phyloP scores from a whole-genome alignment of 2,329 filamentous ascomycete species.

The Diplodia intermedia region DNA sequence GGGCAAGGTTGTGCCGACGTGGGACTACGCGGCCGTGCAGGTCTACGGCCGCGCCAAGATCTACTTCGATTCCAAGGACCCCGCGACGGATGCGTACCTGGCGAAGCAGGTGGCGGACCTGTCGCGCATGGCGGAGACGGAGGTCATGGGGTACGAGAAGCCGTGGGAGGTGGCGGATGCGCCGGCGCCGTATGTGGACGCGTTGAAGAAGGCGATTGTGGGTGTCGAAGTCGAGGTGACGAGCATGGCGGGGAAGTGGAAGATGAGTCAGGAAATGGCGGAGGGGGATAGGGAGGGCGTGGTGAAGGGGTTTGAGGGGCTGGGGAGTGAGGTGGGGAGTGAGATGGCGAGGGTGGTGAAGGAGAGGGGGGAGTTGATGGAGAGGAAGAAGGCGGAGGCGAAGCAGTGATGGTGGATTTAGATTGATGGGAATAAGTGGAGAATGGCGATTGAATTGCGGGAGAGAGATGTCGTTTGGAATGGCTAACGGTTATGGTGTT shows the following conservation, averaged over 20 bases:
- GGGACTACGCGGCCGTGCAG: conserved; percentile 73
- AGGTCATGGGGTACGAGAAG: conserved; percentile 62
- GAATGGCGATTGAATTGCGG: no score
- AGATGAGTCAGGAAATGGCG: conserved; percentile 35
- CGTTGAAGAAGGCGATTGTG: conserved; percentile 66
- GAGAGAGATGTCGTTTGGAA: background rate
- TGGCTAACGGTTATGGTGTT: background rate
- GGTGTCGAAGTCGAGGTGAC: conserved; percentile 48
- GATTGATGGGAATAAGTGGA: no score
- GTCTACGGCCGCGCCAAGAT: conserved; percentile 66
- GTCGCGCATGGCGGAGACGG: conserved; percentile 58
- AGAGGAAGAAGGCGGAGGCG: conserved; percentile 5
- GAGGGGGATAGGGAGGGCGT: conserved; percentile 15
- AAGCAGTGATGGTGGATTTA: background rate
- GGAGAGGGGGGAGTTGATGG: conserved; percentile 1
- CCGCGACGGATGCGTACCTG: conserved; percentile 58
- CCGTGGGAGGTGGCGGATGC: conserved; percentile 67
- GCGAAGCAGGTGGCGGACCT: conserved; percentile 61
- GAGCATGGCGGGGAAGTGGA: conserved; percentile 40
- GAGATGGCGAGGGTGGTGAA: background rate
- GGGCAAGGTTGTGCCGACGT: conserved; percentile 73
- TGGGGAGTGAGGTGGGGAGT: background rate
- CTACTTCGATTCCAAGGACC: conserved; percentile 58
- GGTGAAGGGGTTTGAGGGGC: background rate
- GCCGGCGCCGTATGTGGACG: conserved; percentile 61